Base-by-base conservation (phyloP, 2,329 filamentous ascomycete genomes). In the Cladophialophora chaetospira region DNA sequence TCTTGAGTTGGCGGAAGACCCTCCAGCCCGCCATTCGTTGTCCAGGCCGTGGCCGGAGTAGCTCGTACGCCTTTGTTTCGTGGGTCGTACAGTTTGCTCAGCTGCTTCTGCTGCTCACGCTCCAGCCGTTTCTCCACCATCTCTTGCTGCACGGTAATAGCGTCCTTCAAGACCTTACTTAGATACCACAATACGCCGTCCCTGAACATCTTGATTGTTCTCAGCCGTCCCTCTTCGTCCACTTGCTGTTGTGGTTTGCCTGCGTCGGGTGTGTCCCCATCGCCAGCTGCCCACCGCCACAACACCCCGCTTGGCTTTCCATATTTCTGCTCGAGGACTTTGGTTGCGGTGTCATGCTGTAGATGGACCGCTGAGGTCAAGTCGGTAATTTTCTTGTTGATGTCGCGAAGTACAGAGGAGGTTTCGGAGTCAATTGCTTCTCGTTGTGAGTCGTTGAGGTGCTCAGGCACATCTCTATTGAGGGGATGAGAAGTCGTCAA, bases 111-210 rank as follows among this genome's bases (percentile, higher is more conserved):
- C 72, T 93, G 81, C 71, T 95, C 90, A 53, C 94, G 80, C 68
- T 86, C 85, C 64, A 97, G 78, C 66, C 94, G 78, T 68, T 89
- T 88, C 75, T 96, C 92, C 81, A 97, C 96, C 91, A 97, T 97
- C 48, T 82, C 83, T 66, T 90, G 86, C 77, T 97, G 93, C 62
- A 88, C 85, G 66, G 84, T 81, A 38, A 88, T 88, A 55, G 88
- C 91, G 63, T 84, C 80, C 73, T 94, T 88, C 61, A 97, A 74
- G 67, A 85, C 82, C 69, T 87, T 82, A 62, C 89, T 81, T 67
- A 99, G 71, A 65, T 88, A 92, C 86, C 88, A 93, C 9, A 97
- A 75, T 43, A 99, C 85, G 62, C 87, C 87, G 67, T 96, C 92
- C 50, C 92, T 79, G 64, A 96, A 88, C 47, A 83, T 81, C 48